Percentiles rank a stretch among this genome's conserved stretches.
phyloP scores from a whole-genome alignment of 192 early-diverging fungal species.

The Gigaspora rosea region DNA sequence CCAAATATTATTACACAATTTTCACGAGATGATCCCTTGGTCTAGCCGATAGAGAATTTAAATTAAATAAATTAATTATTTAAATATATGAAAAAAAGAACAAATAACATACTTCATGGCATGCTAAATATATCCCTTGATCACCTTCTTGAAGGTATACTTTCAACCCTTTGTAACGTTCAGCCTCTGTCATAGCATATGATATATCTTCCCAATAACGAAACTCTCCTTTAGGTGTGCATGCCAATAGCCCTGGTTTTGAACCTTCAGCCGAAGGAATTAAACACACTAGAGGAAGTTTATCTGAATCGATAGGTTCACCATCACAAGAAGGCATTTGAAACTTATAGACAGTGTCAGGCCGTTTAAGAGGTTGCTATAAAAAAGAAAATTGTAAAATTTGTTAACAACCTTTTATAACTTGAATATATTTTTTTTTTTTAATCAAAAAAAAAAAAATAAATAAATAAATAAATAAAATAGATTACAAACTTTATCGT shows the following conservation, averaged over 20 bases:
- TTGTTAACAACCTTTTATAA: too few species aligned
- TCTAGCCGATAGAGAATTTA: background rate
- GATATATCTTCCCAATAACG: constrained; percentile 33
- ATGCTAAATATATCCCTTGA: constrained; percentile 7
- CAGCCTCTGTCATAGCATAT: background rate
- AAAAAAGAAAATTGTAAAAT: background rate
- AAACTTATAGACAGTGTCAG: background rate
- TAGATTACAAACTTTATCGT: constrained; percentile 7
- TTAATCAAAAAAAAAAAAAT: background rate
- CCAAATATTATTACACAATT: constrained; percentile 25
- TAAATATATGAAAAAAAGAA: background rate
- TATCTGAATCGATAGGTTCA: background rate
- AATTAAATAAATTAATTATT: too few species aligned
- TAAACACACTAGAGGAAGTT: constrained; percentile 28
- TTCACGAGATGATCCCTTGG: background rate
- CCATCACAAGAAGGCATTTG: constrained; percentile 8
- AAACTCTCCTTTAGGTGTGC: constrained; percentile 27
- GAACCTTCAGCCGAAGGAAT: constrained; percentile 10
- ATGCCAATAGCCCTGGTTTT: constrained; percentile 28
- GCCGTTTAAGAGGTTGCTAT: background rate
- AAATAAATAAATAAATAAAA: background rate
- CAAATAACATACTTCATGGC: constrained; percentile 18
- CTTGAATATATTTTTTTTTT: background rate
- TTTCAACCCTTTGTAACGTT: constrained; percentile 14
- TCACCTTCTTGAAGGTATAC: constrained; percentile 27